Evolutionary conservation across 2,329 filamentous ascomycete genomes (phyloP), one percentile per base, ranked within the genome.

Genomic region (Cladophialophora psammophila): DNA sequence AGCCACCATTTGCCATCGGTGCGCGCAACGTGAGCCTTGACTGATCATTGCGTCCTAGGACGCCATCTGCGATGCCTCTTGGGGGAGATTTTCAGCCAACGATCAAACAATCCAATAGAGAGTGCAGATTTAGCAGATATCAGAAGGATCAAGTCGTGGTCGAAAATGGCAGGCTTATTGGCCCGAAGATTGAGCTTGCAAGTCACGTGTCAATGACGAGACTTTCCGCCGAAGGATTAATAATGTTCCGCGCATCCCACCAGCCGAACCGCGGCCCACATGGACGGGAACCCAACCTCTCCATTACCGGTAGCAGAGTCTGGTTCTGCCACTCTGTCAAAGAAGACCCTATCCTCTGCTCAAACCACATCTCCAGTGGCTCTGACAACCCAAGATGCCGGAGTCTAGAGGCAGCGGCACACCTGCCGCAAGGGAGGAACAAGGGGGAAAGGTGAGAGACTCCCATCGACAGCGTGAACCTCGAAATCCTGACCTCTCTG

Each of bases 1-100:
- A 57, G 38, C 63, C 69, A 54, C 69, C 71, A 70, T 70, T 70
- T 60, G 71, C 69, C 71, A 72, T 72, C 26, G 20, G 38, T 63
- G 60, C 52, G 57, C 58, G 63, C 20, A 42, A 26, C 48, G 18
- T 38, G 36, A 61, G 59, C 12, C 52, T 45, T 26, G 55, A 52
- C 26, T 34, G 20, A 62, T 58, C 56, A 67, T 69, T 38, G 53
- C 53, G 56, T 61, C 57, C 9, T 50, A 59, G 52, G 36, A 48
- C n/a, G 55, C 35, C 60, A 66, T 60, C 36, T 52, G 36, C 31
- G 26, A 34, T 40, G 20, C 15, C 59, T 9, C 12, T 15, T 34
- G 45, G 13, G 32, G 32, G 7, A 26, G 10, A 12, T 13, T 18
- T 48, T 20, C n/a, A 48, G 18, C 42, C 8, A 10, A n/a, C 15